Base-by-base conservation (phyloP, 495 filamentous ascomycete genomes). In the Penicillium salamii region DNA sequence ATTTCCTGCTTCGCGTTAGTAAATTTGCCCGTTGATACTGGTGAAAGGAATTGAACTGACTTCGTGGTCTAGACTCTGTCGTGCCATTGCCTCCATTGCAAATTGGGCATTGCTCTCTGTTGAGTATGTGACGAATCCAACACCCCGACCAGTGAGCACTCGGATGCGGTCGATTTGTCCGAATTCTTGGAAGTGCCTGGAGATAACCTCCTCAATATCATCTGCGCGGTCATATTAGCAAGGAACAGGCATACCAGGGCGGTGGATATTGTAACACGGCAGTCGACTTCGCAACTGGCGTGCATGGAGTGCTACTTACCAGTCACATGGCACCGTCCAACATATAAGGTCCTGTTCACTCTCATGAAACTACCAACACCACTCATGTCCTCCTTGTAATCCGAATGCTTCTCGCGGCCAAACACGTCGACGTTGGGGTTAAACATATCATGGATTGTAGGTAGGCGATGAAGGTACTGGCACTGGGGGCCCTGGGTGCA, bases 141-240 rank as follows among this genome's bases (percentile, higher is more conserved):
- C 92, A 38, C 93, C 93, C 2, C 93, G 71, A 7, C 82, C 83
- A 17, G 91, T 95, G n/a, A 98, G 74, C n/a, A 96, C 91, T 41
- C 91, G 81, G 23, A 84, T 88, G 4, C 93, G 78, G 53, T 48
- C 46, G 24, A 97, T 72, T 57, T 90, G 84, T 3, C 93, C 93
- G 89, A 90, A 98, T 69, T 97, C 92, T 2, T 87, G 81, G 54
- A 97, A 96, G 66, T 97, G 91, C 9, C 93, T 77, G 24, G 91
- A 83, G 2, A 96, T 91, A n/a, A 97, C 80, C 67, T 98, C 93
- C 63, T 97, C 91, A 52, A 97, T 97, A 62, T 96, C 92, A 67
- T 97, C 92, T n/a, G 84, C 91, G 15, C 7, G 11, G 11, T 11
- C 29, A 32, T 13, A 11, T 32, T 32, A 32, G 29, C 12, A 32